Evolutionary conservation across 306 rosid species (phyloP), one percentile per base, ranked within the genome.

Genomic region (Prinsepia uniflora): DNA sequence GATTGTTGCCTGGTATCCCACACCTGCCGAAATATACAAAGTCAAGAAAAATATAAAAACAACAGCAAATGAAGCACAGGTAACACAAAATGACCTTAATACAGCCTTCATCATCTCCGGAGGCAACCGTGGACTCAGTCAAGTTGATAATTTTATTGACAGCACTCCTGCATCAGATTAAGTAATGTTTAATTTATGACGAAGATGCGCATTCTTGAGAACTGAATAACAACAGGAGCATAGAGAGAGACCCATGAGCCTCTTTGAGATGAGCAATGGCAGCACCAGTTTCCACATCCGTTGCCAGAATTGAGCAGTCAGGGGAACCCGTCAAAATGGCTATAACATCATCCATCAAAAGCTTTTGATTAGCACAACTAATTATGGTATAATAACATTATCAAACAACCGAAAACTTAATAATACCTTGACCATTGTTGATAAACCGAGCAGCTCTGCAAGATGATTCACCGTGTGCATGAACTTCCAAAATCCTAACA

Each of bases 1-100:
- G 96, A 76, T 18, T 86, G 93, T 67, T 86, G 88, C 65, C 96
- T 90, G 41, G 91, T 93, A 81, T 90, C 98, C 97, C 98, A 93
- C 42, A 93, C 96, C 96, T 91, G 77, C 58, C 58, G 57, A 34
- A 19, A 71, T 40, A 56, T 5, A 36, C 42, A 66, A 30, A 48
- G 22, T 30, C 50, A 8, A 30, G 12, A 2, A 18, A 58, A 75
- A 6, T 36, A 57, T 10, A 67, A 62, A 56, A 48, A 57, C 48
- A 34, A 64, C 17, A 20, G 63, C 17, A 82, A 65, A 47, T 15
- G 73, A 55, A 14, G 59, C 63, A 41, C 73, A 67, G 22, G 44
- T 6, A 65, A 43, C 9, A 67, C 71, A 34, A 56, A 80, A 40
- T 74, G 42, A 89, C 97, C 96, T 93, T 93, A 68, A 93, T 87